Evolutionary conservation across 768 basidiomycete species (phyloP).

Genomic region (Neoboletus subvelutipes): DNA sequence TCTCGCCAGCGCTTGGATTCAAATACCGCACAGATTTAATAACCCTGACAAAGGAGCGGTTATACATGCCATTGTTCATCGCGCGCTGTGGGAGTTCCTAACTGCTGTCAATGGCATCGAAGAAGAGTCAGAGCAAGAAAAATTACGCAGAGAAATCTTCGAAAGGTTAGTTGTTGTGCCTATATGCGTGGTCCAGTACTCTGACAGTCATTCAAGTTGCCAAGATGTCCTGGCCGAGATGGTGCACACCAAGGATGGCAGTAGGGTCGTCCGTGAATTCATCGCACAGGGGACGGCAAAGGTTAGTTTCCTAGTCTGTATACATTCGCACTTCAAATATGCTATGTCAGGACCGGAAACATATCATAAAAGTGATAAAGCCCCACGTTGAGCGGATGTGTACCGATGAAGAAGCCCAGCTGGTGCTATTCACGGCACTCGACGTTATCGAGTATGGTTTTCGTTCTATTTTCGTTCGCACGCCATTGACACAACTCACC

Average conservation of each 20-base stretch:
- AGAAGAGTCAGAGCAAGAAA: conserved; percentile 69
- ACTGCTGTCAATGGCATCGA: conserved; percentile 53
- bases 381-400: conserved; percentile 90
- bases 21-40: conserved; percentile 63
- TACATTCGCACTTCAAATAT: not conserved
- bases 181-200: not conserved
- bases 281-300: conserved; percentile 83
- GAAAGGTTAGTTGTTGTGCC: conserved; percentile 55
- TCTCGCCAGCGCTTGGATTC: not conserved
- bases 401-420: conserved; percentile 84
- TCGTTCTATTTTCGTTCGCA: not conserved
- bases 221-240: conserved; percentile 88
- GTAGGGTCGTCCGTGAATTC: conserved; percentile 82
- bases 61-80: conserved; percentile 85
- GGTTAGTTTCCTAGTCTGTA: conserved; percentile 35
- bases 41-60: conserved; percentile 89
- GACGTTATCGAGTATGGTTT: conserved; percentile 81
- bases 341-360: conserved; percentile 73
- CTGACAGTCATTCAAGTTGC: conserved; percentile 46
- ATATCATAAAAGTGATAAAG: conserved; percentile 84
- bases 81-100: conserved; percentile 85
- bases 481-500: conserved; percentile 1
- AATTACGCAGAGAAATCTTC: conserved; percentile 74
- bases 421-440: conserved; percentile 85
- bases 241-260: conserved; percentile 92